Base-by-base conservation (phyloP, 805 yeast species). In the Diddensiella santjacobensis region DNA sequence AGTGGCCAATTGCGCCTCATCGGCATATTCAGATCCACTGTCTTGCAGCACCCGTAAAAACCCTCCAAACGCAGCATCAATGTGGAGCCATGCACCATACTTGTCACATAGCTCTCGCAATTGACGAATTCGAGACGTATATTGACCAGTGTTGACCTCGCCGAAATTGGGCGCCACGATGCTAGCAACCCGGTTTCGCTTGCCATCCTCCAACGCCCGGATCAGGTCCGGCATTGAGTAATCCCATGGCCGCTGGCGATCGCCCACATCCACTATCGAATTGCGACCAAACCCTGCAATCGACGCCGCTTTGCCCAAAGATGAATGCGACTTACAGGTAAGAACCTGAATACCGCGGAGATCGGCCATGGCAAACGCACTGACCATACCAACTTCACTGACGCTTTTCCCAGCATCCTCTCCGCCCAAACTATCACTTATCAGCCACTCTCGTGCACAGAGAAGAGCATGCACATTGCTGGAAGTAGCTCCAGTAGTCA, bases 401-500 rank as follows among this genome's bases (percentile, higher is more conserved):
- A 45, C 49, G 20, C 22, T 17, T 6, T 20, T 3, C 29, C 13
- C 3, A n/a, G 40, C 42, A 4, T 4, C 17, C 11, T 8, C 11
- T n/a, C n/a, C n/a, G n/a, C n/a, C n/a, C 3, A 33, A n/a, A 17
- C 22, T 6, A 6, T 40, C 44, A 3, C 19, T 13, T 3, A 54
- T 35, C 3, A 52, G 37, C 36, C 30, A 43, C 35, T 57, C 59
- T 6, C 61, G 46, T 17, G 53, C 61, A 40, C 48, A 41, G 3
- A 53, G 55, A 35, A 57, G 42, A 1, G 52, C 59, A 2, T 52
- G 44, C 3, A 56, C 43, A 39, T 57, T 57, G 40, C 58, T 54
- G 15, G 61, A 54, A 8, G 61, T 57, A 11, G 61, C 61, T 2
- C 61, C 61, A 6, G 59, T 56, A 4, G 61, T 57, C 18, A 57